These are phyloP conservation scores for Geranium brycei DNA, from an alignment of 345 rosid genomes.

Conservation along the genomic window DNA sequence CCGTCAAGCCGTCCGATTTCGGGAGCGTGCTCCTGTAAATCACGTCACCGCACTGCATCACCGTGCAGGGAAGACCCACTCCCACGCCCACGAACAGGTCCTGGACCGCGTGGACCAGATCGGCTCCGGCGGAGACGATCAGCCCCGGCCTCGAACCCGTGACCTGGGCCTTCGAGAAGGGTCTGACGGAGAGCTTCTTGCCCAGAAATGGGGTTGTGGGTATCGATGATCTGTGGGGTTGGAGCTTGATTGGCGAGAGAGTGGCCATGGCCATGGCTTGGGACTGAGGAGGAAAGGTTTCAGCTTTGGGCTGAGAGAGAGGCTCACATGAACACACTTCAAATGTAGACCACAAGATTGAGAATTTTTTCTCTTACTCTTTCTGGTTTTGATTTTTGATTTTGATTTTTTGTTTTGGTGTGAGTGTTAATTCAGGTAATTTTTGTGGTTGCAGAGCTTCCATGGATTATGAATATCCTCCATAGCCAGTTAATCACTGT, in stretches of 20 bases:
- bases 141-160: conserved; percentile 17
- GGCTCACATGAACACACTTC: too few species aligned
- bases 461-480: too few species aligned
- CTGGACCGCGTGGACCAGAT: conserved; percentile 42
- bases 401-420: too few species aligned
- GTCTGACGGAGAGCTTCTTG: conserved; percentile 29
- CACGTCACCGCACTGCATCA: conserved; percentile 94
- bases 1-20: conserved; percentile 53
- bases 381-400: too few species aligned
- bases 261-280: conserved; percentile 37
- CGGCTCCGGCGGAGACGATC: conserved; percentile 34
- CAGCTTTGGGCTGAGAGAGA: too few species aligned
- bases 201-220: conserved; percentile 48
- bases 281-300: too few species aligned
- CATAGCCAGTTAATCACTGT: too few species aligned
- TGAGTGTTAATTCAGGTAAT: too few species aligned
- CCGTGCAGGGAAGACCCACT: conserved; percentile 92
- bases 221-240: conserved; percentile 16
- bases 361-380: too few species aligned
- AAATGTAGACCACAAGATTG: too few species aligned
- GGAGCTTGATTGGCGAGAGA: conserved; percentile 32
- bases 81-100: conserved; percentile 87
- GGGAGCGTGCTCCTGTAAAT: conserved; percentile 93
- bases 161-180: conserved; percentile 16
- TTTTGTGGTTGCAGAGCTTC: too few species aligned